Evolutionary conservation across 805 yeast species (phyloP).

Genomic region (Komagataella mondaviorum): DNA sequence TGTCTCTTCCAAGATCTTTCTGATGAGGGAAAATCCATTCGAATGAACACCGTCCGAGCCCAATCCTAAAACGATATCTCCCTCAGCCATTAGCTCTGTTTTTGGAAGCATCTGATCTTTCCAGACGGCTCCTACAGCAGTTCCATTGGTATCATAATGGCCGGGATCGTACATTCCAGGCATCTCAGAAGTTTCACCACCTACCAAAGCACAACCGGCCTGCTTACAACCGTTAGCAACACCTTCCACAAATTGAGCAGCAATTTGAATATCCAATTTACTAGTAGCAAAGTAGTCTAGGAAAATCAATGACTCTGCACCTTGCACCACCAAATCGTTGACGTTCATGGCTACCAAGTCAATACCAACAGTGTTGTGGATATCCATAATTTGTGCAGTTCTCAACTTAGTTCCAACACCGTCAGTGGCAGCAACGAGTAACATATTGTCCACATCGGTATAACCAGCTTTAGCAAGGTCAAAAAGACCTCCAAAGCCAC

Average conservation of each 20-base stretch:
- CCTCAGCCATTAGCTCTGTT: conserved; percentile 50
- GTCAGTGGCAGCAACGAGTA: conserved; percentile 94
- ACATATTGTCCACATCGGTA: conserved; percentile 52
- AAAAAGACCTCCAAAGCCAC: conserved; percentile 97
- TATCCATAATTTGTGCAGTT: conserved; percentile 81
- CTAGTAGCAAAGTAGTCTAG: conserved; percentile 96
- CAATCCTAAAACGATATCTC: conserved; percentile 77
- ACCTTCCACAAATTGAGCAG: conserved; percentile 83
- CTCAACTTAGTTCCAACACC: conserved; percentile 97
- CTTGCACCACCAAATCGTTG: conserved; percentile 94
- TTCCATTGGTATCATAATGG: conserved; percentile 97
- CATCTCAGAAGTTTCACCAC: conserved; percentile 99
- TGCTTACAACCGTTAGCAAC: conserved; percentile 93
- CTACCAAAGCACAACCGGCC: conserved; percentile 95
- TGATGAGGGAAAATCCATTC: conserved; percentile 88
- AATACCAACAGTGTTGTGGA: conserved; percentile 96
- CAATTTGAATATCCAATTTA: conserved; percentile 68
- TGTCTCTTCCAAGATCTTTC: conserved; percentile 75
- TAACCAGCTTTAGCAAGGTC: conserved; percentile 86
- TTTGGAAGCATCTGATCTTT: conserved; percentile 67
- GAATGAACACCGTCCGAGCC: conserved; percentile 93
- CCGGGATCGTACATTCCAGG: conserved; percentile 96
- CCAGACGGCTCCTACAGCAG: conserved; percentile 93
- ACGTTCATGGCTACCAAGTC: conserved; percentile 99
- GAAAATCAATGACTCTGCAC: conserved; percentile 95